Conservation (phyloP, 1,284 basidiomycete genomes). For the Ustilago cynodontis region DNA sequence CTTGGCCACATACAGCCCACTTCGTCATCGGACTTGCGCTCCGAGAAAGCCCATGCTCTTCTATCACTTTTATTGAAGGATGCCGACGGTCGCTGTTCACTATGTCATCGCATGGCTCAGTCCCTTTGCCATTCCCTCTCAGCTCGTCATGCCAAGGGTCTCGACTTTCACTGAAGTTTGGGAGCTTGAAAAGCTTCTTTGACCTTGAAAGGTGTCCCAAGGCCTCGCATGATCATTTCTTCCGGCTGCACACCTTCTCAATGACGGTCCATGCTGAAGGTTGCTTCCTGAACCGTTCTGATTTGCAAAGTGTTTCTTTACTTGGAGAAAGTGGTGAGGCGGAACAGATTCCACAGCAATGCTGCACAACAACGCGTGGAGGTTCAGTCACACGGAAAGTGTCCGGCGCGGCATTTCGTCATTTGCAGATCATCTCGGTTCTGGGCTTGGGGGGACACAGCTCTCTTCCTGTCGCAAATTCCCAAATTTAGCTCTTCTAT, state of each 20-base stretch:
- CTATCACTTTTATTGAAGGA: background rate
- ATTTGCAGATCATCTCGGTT: slow-evolving; percentile 9
- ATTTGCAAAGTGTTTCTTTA: no score
- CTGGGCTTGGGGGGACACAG: background rate
- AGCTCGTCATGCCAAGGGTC: background rate
- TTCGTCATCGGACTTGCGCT: slow-evolving; percentile 23
- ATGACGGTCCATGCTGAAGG: no score
- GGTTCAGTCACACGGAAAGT: background rate
- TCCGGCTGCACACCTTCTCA: no score
- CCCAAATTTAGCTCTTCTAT: background rate
- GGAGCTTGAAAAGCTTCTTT: background rate
- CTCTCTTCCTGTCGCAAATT: background rate
- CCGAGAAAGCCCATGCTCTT: slow-evolving; percentile 6
- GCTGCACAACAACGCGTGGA: slow-evolving; percentile 2
- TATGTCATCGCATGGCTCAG: slow-evolving; percentile 5
- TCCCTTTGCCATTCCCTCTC: slow-evolving; percentile 3
- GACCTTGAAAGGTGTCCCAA: background rate
- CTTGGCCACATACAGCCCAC: slow-evolving; percentile 11
- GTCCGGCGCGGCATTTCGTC: slow-evolving; percentile 2
- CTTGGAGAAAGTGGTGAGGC: no score
- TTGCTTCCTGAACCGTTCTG: no score
- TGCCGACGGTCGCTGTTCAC: slow-evolving; percentile 4
- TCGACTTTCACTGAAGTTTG: background rate
- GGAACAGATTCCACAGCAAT: no score
- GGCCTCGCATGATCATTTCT: background rate